Evolutionary conservation across 805 yeast genomes (phyloP), one percentile per base, ranked within the genome.

Genomic region (Ogataea paradorogensis): DNA sequence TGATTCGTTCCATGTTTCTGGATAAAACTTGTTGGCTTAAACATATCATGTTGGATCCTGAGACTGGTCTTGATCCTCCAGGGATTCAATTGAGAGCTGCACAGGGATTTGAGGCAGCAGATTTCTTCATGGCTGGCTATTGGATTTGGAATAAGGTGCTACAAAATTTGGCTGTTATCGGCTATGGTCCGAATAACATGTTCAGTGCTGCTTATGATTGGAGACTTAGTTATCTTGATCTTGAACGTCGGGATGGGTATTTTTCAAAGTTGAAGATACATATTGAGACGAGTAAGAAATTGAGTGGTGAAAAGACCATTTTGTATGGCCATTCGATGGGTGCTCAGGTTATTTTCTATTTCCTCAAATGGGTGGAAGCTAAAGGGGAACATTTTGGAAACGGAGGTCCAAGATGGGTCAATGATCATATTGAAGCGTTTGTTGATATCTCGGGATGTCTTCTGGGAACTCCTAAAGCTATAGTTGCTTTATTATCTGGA

Each of bases 141-240:
- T 93, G 99, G 99, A 87, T 93, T 54, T 93, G 99, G 99, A 88
- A 87, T 59, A 93, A 93, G 59, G 78, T 93, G 37, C 70, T 93
- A n/a, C 96, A 91, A 62, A 93, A 93, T 55, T 67, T 93, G 49
- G 95, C 96, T 3, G 97, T 87, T 1, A 77, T 93, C 45, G 96
- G 97, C 0, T 93, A 93, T 63, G 95, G 87, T 33, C 91, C 96
- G 2, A 83, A 87, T 51, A 86, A 76, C 53, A 89, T 93, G 97
- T 58, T 74, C 22, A 82, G 90, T 39, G 99, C 98, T 1, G 74
- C 96, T 1, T 93, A 93, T 61, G 99, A 93, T 61, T 93, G 99
- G 99, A 76, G 99, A 57, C 72, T 93, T 50, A 83, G 95, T 0
- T 93, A 87, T 59, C 65, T 86, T 35, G 98, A 93, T 59, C 66